Conservation (phyloP, 2,329 filamentous ascomycete genomes). For the Penicillium sp. region DNA sequence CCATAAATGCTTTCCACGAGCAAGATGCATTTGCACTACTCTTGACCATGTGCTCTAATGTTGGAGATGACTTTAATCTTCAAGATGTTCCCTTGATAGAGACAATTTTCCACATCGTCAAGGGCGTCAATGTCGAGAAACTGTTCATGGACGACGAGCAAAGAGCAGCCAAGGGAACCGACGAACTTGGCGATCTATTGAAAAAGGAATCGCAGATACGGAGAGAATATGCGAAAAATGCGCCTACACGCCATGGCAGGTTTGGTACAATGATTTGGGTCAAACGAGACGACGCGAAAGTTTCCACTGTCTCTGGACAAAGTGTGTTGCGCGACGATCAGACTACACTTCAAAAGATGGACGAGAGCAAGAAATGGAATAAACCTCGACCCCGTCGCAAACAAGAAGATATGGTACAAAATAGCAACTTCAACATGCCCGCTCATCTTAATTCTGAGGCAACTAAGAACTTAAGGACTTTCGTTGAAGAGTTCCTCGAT, state of each 20-base stretch:
- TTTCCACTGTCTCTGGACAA: constrained; percentile 85
- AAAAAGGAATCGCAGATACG: constrained; percentile 82
- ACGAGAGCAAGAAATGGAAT: constrained; percentile 84
- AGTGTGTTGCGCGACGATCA: constrained; percentile 73
- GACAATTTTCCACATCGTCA: constrained; percentile 86
- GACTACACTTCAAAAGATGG: constrained; percentile 80
- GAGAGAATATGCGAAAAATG: constrained; percentile 70
- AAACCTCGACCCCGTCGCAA: constrained; percentile 67
- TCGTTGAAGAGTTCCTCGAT: constrained; percentile 91
- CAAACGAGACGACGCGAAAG: constrained; percentile 78
- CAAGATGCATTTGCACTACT: constrained; percentile 88
- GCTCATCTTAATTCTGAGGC: constrained; percentile 69
- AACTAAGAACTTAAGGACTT: constrained; percentile 72
- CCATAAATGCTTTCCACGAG: constrained; percentile 82
- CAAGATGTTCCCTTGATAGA: constrained; percentile 91
- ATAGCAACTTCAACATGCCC: constrained; percentile 72
- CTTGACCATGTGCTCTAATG: constrained; percentile 84
- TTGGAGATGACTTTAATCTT: constrained; percentile 86
- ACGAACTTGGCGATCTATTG: constrained; percentile 73
- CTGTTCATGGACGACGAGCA: constrained; percentile 81
- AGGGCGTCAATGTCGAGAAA: constrained; percentile 79
- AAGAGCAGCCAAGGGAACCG: constrained; percentile 64
- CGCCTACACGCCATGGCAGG: constrained; percentile 83
- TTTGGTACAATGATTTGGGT: constrained; percentile 99
- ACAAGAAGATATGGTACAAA: constrained; percentile 58